Evolutionary conservation across 2,329 filamentous ascomycete species (phyloP).

Genomic region (Stemphylium lycopersici): DNA sequence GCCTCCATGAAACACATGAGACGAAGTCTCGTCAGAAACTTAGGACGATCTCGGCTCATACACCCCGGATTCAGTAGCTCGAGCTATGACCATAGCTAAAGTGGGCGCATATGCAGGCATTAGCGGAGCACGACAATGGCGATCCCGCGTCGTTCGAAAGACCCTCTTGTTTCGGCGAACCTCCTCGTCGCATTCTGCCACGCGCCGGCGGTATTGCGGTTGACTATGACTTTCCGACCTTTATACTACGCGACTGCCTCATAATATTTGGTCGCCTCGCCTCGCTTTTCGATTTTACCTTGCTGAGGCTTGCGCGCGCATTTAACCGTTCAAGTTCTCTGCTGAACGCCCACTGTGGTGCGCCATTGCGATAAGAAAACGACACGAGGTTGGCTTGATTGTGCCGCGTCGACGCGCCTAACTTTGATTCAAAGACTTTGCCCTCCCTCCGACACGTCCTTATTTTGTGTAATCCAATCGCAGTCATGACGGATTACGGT

Average conservation of each 20-base stretch:
- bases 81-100: constrained; percentile 22
- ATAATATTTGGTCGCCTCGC: constrained; percentile 2
- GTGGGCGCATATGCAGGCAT: constrained; percentile 11
- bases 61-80: constrained; percentile 17
- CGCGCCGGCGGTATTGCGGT: constrained; percentile 17
- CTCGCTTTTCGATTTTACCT: not conserved
- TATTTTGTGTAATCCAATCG: not conserved
- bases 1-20: constrained; percentile 12
- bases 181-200: constrained; percentile 22
- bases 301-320: not conserved
- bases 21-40: constrained; percentile 7
- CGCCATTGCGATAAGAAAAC: constrained; percentile 5
- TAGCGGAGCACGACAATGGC: constrained; percentile 13
- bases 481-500: constrained; percentile 26
- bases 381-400: not conserved
- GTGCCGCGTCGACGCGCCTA: constrained; percentile 7
- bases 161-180: constrained; percentile 27
- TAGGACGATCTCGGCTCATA: constrained; percentile 10
- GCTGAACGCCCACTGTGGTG: not conserved
- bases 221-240: constrained; percentile 15
- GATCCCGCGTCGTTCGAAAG: constrained; percentile 24
- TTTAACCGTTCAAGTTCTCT: not conserved
- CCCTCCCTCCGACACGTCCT: constrained; percentile 2
- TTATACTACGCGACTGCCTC: constrained; percentile 1
- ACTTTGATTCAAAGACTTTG: not conserved